Evolutionary conservation across 2,329 filamentous ascomycete genomes (phyloP).

Genomic region (Diaporthe ampelina): DNA sequence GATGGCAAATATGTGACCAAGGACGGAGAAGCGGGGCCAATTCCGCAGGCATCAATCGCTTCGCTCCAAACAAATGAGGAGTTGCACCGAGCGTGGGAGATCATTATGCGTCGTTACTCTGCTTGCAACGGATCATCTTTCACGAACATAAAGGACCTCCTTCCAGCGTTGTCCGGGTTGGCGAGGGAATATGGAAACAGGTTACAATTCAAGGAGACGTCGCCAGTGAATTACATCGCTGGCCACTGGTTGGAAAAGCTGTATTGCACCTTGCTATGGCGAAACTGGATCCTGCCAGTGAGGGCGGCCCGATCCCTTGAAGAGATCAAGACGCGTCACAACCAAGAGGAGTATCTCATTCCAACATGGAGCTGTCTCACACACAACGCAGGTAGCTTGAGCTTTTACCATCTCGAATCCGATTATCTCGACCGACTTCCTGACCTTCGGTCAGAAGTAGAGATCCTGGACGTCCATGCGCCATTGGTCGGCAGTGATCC

Average conservation of each 20-base stretch:
- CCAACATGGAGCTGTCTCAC: not conserved
- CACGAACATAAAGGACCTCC: not conserved
- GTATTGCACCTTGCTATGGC: not conserved
- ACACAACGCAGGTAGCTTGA: not conserved
- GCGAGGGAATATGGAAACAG: not conserved
- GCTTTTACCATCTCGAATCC: too few relatives aligned
- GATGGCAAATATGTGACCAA: not conserved
- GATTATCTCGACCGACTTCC: too few relatives aligned
- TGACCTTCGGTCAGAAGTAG: not conserved
- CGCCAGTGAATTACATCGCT: not conserved
- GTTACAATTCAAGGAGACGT: not conserved
- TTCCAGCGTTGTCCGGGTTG: conserved; percentile 14
- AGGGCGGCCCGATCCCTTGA: not conserved
- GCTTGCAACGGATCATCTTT: not conserved
- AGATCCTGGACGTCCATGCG: not conserved
- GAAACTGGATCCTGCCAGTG: not conserved
- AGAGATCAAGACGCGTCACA: not conserved
- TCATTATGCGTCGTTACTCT: not conserved
- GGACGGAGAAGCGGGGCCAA: not conserved
- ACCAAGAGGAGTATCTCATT: not conserved
- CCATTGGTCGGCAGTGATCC: not conserved
- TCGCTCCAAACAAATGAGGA: not conserved
- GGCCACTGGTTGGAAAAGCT: not conserved
- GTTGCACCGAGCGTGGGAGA: not conserved
- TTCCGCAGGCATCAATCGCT: fast-evolving